Base-by-base conservation (phyloP, 2,329 filamentous ascomycete species). In the Aspergillus neoniger region DNA sequence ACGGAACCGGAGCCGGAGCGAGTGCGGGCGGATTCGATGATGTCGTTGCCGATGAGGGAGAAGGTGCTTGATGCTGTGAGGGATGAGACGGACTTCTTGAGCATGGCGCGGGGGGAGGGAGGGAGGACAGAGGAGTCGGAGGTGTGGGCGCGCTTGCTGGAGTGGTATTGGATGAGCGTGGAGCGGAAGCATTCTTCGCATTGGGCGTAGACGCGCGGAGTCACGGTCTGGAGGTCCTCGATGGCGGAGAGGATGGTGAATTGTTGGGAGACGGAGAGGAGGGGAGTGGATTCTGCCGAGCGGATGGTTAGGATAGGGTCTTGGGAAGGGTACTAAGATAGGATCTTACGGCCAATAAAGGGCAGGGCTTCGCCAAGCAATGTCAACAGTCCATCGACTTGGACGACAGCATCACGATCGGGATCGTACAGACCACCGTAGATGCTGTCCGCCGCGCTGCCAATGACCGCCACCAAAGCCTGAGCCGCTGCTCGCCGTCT, bases 391-490 rank as follows among this genome's bases (percentile, higher is more conserved):
- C 93, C 93, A 69, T 98, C 94, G 63, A 96, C 91, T 68, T 91
- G 91, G 17, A 97, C 90, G 6, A 96, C 91, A 0, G 91, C 88
- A 70, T 93, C 90, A 12, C 91, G 86, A 17, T 86, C 85, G 23
- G 88, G 87, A 71, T 98, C 93, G 73, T 92, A 96, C 2, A 97
- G 81, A 1, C 94, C 94, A 58, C 94, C 94, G 59, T 91, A 90
- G 68, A 98, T 96, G 72, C 91, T 94, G 74, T 96, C 92, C 59
- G 91, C 90, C 2, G 94, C 89, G 72, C 91, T 95, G 57, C 88
- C 86, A 67, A 97, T 90, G 60, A 96, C 89, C n/a, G 91, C 89
- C 47, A 91, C 82, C 53, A 98, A 81, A 1, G 91, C 89, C 47
- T 85, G 82, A 0, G 89, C 91, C 5, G 93, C 88, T 65, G 89